Evolutionary conservation across 2,329 filamentous ascomycete species (phyloP), one percentile per base, ranked within the genome.

Genomic region (Hypomyces rosellus): DNA sequence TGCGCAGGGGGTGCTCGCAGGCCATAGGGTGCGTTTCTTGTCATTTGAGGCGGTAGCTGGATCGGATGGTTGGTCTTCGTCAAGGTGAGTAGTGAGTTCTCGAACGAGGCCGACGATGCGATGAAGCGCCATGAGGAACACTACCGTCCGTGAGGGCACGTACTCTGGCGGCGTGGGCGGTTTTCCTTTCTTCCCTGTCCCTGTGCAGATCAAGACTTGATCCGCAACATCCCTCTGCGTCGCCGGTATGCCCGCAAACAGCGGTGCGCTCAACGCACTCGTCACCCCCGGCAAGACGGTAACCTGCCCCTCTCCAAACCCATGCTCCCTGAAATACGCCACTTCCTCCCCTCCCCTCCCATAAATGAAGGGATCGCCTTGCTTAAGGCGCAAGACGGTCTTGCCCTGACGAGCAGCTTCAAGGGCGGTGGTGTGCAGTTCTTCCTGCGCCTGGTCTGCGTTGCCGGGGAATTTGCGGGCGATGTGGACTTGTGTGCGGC

Each of bases 381-480:
- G 93, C 72, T 99, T 99, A 41, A 99, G 75, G 3, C 93, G 81
- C 34, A 99, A 76, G 0, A 99, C 93, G 1, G 82, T 87, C 65
- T 88, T 83, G 12, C 93, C 93, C 16, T 69, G 68, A 5, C 61
- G 64, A 14, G 76, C 74, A 2, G 83, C 89, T 3, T 81, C 80
- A 2, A 96, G 74, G 0, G 89, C 93, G 59, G 89, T 78, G 48
- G 84, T 77, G 3, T 95, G 79, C 4, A 99, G 82, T 68, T 99
- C 93, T 62, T 91, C 84, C 65, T 99, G 93, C 0, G 93, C 93
- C 41, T 83, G 82, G 60, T 99, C 93, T 38, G 93, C 93, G 68
- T 99, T 97, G 18, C 93, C 93, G 1, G 93, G 93, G 69, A 99
- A 99, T 67, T 99, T 99, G 62, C 91, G 86, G 4, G 93, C 92